Conservation (phyloP, 257 asterid species). For the Solanum sparsipilum region DNA sequence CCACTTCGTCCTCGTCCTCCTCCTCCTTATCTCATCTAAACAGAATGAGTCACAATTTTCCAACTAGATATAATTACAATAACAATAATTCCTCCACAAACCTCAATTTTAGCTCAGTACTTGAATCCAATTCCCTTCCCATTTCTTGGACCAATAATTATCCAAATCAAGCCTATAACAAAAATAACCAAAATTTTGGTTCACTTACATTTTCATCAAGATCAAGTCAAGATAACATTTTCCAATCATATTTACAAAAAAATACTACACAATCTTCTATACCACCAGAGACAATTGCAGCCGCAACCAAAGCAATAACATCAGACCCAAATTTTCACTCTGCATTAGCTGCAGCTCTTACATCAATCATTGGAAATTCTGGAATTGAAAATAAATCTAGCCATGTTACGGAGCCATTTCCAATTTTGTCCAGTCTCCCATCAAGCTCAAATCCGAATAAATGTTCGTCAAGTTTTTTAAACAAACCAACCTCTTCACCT, state of each 20-base stretch:
- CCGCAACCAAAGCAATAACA: constrained; percentile 86
- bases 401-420: constrained; percentile 26
- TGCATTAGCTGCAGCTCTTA: constrained; percentile 74
- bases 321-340: constrained; percentile 85
- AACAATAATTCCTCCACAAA: constrained; percentile 33
- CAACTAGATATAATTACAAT: constrained; percentile 26
- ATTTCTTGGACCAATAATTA: constrained; percentile 44
- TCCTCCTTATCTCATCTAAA: constrained; percentile 22
- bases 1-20: constrained; percentile 29
- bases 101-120: constrained; percentile 57
- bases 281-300: constrained; percentile 61
- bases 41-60: constrained; percentile 6
- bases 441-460: constrained; percentile 38
- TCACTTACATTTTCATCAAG: constrained; percentile 50
- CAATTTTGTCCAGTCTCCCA: constrained; percentile 30
- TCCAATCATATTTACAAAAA: constrained; percentile 43
- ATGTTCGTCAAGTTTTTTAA: constrained; percentile 6
- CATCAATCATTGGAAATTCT: constrained; percentile 44
- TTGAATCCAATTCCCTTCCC: constrained; percentile 61
- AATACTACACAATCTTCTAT: constrained; percentile 19
- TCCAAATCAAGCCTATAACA: constrained; percentile 23
- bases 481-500: neutral
- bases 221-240: constrained; percentile 20
- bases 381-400: constrained; percentile 18
- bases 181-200: constrained; percentile 21